Conservation (phyloP, 495 filamentous ascomycete genomes). For the Beverwykella pulmonaria region DNA sequence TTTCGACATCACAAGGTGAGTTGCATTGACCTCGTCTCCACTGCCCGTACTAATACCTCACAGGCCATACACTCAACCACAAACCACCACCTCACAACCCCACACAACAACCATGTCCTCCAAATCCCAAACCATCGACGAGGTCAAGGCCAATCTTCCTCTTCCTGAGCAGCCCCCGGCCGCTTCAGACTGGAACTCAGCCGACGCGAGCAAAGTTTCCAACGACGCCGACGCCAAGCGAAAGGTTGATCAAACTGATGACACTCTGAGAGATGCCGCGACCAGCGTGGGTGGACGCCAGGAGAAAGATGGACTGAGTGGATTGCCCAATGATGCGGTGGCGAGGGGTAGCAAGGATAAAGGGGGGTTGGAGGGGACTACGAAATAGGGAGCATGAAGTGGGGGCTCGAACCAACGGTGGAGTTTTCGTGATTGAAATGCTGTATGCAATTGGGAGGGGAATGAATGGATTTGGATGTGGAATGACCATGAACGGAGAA, state of each 20-base stretch:
- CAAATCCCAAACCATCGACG: conserved; percentile 67
- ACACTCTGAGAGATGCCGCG: conserved; percentile 64
- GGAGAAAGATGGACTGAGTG: conserved; percentile 39
- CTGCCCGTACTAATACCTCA: too few species aligned
- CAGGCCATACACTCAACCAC: neutral
- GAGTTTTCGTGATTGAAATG: too few species aligned
- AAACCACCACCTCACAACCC: too few species aligned
- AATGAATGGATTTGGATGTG: too few species aligned
- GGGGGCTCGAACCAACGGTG: conserved; percentile 5
- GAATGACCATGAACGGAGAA: too few species aligned
- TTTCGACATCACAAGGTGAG: neutral
- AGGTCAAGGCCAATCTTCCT: conserved; percentile 70
- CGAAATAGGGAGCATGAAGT: conserved; percentile 40
- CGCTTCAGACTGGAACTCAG: conserved; percentile 74
- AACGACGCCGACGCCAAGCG: conserved; percentile 63
- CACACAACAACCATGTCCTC: conserved; percentile 23
- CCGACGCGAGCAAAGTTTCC: conserved; percentile 67
- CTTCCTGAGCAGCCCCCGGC: conserved; percentile 75
- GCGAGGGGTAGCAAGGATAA: conserved; percentile 41
- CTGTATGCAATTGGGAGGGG: too few species aligned
- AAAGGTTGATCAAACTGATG: conserved; percentile 54
- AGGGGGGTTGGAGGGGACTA: conserved; percentile 42
- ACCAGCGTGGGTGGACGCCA: conserved; percentile 52
- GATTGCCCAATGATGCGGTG: conserved; percentile 48
- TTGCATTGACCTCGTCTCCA: too few species aligned